Conservation (phyloP, 2,329 filamentous ascomycete species). For the Calonectria crousiana region DNA sequence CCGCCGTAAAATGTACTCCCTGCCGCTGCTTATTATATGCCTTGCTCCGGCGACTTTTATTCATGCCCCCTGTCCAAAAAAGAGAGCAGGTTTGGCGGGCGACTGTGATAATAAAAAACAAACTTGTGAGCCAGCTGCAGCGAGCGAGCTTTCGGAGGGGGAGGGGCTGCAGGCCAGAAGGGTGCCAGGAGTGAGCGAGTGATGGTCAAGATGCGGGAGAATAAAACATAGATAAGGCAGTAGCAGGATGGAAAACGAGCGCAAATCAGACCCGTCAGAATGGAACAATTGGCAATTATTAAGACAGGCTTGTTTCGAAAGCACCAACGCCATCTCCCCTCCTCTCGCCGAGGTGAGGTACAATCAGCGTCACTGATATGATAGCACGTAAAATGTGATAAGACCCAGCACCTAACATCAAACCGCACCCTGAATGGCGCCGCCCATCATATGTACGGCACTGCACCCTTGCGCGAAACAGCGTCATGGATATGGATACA, state of each 20-base stretch:
- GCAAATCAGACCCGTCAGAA: background rate
- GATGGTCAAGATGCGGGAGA: background rate
- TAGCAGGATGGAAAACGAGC: constrained; percentile 1
- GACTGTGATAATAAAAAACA: background rate
- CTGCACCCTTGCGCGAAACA: background rate
- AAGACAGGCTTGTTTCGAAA: constrained; percentile 21
- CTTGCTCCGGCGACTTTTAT: background rate
- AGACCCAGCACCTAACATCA: constrained; percentile 15
- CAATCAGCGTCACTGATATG: constrained; percentile 30
- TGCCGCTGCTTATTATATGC: background rate
- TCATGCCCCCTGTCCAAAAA: background rate
- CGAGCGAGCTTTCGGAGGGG: background rate
- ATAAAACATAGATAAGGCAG: constrained; percentile 8
- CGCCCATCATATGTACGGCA: constrained; percentile 4
- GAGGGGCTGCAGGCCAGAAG: background rate
- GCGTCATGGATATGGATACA: constrained; percentile 11
- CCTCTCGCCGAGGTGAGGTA: constrained; percentile 17
- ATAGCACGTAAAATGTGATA: constrained; percentile 29
- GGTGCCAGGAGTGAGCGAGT: background rate
- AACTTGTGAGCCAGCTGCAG: background rate
- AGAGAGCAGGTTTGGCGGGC: background rate
- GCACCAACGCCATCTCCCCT: constrained; percentile 19
- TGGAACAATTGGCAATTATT: constrained; percentile 20
- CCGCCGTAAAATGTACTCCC: constrained; percentile 24
- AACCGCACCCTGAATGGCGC: background rate